Evolutionary conservation across 1,284 basidiomycete genomes (phyloP), one percentile per base, ranked within the genome.

Genomic region (Ustilago cynodontis): DNA sequence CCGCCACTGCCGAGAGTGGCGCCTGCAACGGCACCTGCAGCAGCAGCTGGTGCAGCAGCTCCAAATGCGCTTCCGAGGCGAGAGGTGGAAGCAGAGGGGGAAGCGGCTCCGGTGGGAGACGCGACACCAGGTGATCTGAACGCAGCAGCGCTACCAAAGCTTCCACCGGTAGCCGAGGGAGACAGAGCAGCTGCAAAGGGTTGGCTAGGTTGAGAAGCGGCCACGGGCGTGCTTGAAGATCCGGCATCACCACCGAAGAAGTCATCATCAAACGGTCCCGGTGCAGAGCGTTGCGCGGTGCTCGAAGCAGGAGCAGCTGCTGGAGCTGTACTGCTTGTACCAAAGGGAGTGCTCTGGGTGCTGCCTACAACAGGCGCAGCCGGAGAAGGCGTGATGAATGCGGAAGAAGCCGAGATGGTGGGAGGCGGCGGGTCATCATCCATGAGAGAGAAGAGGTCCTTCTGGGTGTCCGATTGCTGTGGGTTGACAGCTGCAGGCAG

Each of bases 351-450:
- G 58, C 69, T 65, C 39, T 55, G 51, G 26, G 59, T 51, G 13
- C 35, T 24, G 11, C 54, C 45, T 14, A 71, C 68, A 7, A 80
- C 65, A 4, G 80, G 73, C 8, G 72, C 66, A 13, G 77, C 71
- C 26, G 73, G 43, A 4, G 74, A 68, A 8, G 78, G 74, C 2
- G 70, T 61, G 56, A 72, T 71, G 56, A 85, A 83, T 16, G 84
- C 81, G 20, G 76, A 70, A 10, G 81, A 79, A 9, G 82, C 78
- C 28, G 77, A 79, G 52, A 83, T 70, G 26, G 81, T 65, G 31
- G 78, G 64, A 4, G 71, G 45, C 2, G 81, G 73, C 51, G 77
- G 67, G 54, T 94, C 93, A 75, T 93, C 91, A 51, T 91, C 92
- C 53, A 94, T 89, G 20, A 88, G 81, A 39, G 87, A 86, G 73